These are phyloP conservation scores for Leucosporidium scottii DNA, from an alignment of 768 basidiomycete species.

Conservation along the genomic window DNA sequence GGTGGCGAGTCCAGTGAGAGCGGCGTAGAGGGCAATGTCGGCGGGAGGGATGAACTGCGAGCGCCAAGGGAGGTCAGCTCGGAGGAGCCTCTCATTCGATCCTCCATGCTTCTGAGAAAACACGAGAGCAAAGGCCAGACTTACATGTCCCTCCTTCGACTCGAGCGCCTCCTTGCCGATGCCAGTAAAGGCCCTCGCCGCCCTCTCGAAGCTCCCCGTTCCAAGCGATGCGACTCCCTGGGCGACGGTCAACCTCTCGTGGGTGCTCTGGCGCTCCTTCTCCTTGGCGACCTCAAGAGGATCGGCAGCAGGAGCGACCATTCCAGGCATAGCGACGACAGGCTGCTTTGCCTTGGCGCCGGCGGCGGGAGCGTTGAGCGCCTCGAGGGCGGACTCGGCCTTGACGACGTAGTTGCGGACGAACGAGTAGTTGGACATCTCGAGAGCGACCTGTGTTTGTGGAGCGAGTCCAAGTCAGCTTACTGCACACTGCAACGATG, in stretches of 20 bases:
- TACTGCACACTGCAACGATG: background rate
- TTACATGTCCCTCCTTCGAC: conserved; percentile 2
- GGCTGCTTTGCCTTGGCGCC: conserved; percentile 5
- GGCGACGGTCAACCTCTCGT: conserved; percentile 74
- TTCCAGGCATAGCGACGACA: conserved; percentile 35
- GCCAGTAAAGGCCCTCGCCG: conserved; percentile 57
- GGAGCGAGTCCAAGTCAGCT: conserved; percentile 15
- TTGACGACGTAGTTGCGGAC: conserved; percentile 90
- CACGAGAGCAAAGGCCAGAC: background rate
- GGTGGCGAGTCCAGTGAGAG: conserved; percentile 73
- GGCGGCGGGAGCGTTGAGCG: conserved; percentile 33
- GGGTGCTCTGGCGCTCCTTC: conserved; percentile 60
- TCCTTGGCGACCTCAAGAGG: conserved; percentile 46
- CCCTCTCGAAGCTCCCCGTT: conserved; percentile 67
- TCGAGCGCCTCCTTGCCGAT: conserved; percentile 31
- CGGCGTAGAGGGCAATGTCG: conserved; percentile 82
- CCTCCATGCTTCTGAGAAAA: too few species aligned
- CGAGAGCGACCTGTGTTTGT: conserved; percentile 60
- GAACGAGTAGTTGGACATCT: conserved; percentile 77
- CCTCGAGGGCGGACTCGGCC: conserved; percentile 84
- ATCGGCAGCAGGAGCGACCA: conserved; percentile 35
- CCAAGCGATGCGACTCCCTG: conserved; percentile 69
- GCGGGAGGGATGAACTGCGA: conserved; percentile 63
- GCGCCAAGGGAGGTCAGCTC: background rate
- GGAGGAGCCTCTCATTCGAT: too few species aligned